A percentile compares a stretch with the other conserved stretches of the same genome.
Evolutionary conservation across 1,139 yeast species (phyloP).

Genomic region (Hanseniaspora sp.): DNA sequence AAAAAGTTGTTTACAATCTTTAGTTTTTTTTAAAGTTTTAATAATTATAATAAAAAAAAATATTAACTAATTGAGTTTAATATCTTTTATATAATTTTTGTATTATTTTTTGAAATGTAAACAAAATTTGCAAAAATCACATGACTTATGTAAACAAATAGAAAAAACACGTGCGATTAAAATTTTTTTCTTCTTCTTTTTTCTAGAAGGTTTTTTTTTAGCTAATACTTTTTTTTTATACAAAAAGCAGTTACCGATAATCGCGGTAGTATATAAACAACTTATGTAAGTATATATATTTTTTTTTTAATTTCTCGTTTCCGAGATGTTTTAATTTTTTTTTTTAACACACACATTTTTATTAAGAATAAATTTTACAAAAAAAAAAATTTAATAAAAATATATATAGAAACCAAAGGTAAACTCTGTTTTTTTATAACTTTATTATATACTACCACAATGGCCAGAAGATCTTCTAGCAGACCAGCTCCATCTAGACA

Average conservation of each 20-base stretch:
- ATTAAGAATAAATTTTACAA: no score
- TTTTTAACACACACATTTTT: no score
- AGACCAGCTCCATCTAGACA: slow-evolving; percentile 33
- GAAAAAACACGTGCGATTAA: not conserved
- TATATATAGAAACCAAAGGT: not conserved
- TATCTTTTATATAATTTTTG: not conserved
- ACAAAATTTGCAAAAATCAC: not conserved
- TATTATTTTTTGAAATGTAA: not conserved
- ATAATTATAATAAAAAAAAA: no score
- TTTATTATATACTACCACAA: not conserved
- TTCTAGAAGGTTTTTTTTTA: not conserved
- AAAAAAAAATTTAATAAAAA: not conserved
- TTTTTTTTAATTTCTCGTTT: not conserved
- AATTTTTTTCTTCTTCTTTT: no score
- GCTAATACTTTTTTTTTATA: no score
- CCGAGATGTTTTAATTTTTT: not conserved
- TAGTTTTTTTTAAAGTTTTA: no score
- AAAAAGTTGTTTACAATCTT: no score
- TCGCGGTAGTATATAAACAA: not conserved
- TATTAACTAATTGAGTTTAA: no score
- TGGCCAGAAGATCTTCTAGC: slow-evolving; percentile 20
- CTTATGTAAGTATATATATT: not conserved
- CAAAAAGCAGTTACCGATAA: no score
- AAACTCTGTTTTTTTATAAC: not conserved
- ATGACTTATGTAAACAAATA: slow-evolving; percentile 1